Evolutionary conservation across 805 yeast genomes (phyloP), one percentile per base, ranked within the genome.

Genomic region (Tanozyma kutaoensis): DNA sequence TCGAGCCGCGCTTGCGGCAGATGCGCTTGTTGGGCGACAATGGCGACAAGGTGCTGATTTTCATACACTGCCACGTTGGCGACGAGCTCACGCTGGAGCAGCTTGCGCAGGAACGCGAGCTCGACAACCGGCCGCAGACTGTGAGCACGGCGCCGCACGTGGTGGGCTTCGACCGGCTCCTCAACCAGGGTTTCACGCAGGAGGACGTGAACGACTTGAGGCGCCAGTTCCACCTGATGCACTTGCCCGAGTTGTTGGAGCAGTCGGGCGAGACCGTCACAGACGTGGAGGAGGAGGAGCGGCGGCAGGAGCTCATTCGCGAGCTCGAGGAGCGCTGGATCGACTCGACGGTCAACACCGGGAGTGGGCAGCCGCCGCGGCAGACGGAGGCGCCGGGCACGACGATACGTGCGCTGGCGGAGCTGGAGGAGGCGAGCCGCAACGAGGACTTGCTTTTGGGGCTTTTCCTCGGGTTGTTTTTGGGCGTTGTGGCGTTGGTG

Each of bases 261-360:
- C 33, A 34, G 5, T 23, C 22, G 10, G 38, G 35, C 14, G 52
- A 46, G 14, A 12, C n/a, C n/a, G 58, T 57, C 10, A 39, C 40
- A 19, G 64, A 61, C 45, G 24, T 52, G 15, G 61, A 61, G 20
- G 63, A 52, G 26, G 67, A 62, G 13, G 80, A 59, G 28, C 31
- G 33, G 16, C 32, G 55, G 12, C 52, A 46, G 28, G 38, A 44
- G 19, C 28, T 66, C 31, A 49, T 75, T 2, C 47, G 82, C 27
- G 76, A 75, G 36, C 48, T 82, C 31, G 95, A 84, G 45, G 95
- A 84, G 38, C 62, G 81, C 30, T 85, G 95, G 94, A 78, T 84
- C 34, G 91, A 84, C 37, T 72, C 76, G 25, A 77, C 84, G 1
- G 79, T 69, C 4, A 65, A 65, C 30, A 64, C 64, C 28, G 24